Conservation (phyloP, 2,329 filamentous ascomycete species). For the Moelleriella libera region DNA sequence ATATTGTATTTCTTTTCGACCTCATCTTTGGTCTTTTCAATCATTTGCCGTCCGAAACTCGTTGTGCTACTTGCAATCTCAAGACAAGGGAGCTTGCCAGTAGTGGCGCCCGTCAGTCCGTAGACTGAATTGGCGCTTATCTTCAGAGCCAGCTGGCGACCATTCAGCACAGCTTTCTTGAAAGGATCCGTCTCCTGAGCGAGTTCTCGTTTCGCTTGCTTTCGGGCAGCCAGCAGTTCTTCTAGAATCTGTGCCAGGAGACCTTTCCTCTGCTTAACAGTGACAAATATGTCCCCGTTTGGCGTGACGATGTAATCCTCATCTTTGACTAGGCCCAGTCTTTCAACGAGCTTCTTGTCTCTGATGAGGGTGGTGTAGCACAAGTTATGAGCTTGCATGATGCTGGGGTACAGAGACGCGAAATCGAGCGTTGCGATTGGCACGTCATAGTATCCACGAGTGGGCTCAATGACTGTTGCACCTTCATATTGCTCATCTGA, state of each 20-base stretch:
- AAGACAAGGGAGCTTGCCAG: slow-evolving; percentile 88
- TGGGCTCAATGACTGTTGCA: slow-evolving; percentile 94
- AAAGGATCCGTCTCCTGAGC: slow-evolving; percentile 85
- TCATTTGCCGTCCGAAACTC: slow-evolving; percentile 96
- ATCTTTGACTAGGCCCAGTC: slow-evolving; percentile 64
- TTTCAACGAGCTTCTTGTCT: slow-evolving; percentile 56
- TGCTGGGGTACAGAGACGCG: slow-evolving; percentile 93
- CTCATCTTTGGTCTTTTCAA: slow-evolving; percentile 94
- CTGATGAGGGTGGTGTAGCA: slow-evolving; percentile 84
- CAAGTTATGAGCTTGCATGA: slow-evolving; percentile 96
- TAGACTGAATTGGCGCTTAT: slow-evolving; percentile 97
- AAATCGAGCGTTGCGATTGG: slow-evolving; percentile 97
- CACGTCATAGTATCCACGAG: slow-evolving; percentile 83
- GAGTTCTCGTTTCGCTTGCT: slow-evolving; percentile 84
- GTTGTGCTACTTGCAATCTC: slow-evolving; percentile 95
- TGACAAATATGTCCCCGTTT: slow-evolving; percentile 88
- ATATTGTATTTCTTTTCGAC: slow-evolving; percentile 84
- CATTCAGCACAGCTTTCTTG: slow-evolving; percentile 95
- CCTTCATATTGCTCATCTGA: slow-evolving; percentile 90
- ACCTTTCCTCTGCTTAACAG: slow-evolving; percentile 76
- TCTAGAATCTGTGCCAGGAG: slow-evolving; percentile 90
- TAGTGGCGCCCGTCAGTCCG: slow-evolving; percentile 89
- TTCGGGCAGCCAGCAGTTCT: slow-evolving; percentile 81
- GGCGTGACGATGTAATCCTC: slow-evolving; percentile 96
- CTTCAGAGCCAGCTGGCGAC: slow-evolving; percentile 90